Conservation (phyloP, 1,284 basidiomycete species). For the Somion occarium region DNA sequence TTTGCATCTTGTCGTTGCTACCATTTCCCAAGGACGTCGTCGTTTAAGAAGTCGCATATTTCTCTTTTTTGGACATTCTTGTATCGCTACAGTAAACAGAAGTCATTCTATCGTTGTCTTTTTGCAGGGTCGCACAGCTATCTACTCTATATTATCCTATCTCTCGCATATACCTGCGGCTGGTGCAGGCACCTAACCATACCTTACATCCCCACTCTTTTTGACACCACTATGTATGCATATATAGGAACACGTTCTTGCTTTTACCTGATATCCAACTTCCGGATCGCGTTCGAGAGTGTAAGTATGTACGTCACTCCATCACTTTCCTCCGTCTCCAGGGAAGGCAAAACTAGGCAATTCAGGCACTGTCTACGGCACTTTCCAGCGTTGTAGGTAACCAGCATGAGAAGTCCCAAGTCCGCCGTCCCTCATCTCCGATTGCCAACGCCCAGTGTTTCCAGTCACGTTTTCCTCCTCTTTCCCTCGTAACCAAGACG, state of each 20-base stretch:
- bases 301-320: not conserved
- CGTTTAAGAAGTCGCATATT: slow-evolving; percentile 14
- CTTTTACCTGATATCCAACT: not conserved
- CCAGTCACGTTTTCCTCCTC: not conserved
- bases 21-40: slow-evolving; percentile 14
- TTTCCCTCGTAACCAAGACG: not conserved
- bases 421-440: not conserved
- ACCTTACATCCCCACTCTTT: not conserved
- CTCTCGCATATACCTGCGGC: not conserved
- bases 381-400: slow-evolving; percentile 7
- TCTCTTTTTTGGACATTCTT: slow-evolving; percentile 4
- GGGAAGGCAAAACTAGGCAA: not conserved
- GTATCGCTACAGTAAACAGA: not conserved
- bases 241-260: not conserved
- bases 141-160: not conserved
- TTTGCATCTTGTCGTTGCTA: slow-evolving; percentile 11
- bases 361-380: not conserved
- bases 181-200: not conserved
- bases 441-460: not conserved
- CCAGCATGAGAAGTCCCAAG: not conserved
- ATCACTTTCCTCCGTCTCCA: not conserved
- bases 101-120: not conserved
- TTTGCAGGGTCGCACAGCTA: not conserved
- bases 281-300: not conserved
- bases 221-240: not conserved